Conservation (phyloP, 2,329 filamentous ascomycete species). For the Claviceps paspali region DNA sequence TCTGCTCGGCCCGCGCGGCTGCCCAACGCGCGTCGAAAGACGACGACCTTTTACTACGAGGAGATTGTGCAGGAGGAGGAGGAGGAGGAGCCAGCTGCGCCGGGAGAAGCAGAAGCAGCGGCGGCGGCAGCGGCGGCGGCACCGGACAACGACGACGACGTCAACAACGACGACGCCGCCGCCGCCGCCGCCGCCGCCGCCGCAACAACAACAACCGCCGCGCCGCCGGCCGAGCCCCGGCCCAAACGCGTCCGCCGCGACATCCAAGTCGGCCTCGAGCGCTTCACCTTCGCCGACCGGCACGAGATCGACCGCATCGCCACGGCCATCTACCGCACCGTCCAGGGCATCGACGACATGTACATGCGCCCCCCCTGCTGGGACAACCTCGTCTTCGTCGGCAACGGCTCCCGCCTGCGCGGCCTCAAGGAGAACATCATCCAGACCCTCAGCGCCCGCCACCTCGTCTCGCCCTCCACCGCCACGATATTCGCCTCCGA, state of each 20-base stretch:
- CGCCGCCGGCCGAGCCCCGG: constrained; percentile 31
- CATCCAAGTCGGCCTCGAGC: constrained; percentile 63
- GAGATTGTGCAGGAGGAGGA: constrained; percentile 48
- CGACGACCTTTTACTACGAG: constrained; percentile 60
- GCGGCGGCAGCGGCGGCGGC: no score
- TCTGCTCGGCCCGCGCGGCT: constrained; percentile 43
- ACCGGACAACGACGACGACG: no score
- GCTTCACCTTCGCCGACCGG: constrained; percentile 54
- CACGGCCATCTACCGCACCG: constrained; percentile 65
- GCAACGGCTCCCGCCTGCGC: constrained; percentile 59
- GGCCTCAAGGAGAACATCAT: constrained; percentile 85
- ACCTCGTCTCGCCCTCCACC: constrained; percentile 80
- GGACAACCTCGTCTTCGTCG: constrained; percentile 84
- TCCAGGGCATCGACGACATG: constrained; percentile 70
- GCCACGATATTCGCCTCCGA: constrained; percentile 96
- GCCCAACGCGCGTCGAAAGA: constrained; percentile 56
- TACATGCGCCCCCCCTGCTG: constrained; percentile 76
- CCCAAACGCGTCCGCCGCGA: constrained; percentile 47
- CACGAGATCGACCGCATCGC: constrained; percentile 71
- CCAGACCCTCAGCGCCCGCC: constrained; percentile 62
- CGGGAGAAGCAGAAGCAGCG: no score
- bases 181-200: no score
- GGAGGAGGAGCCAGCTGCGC: no score
- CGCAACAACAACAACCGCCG: no score
- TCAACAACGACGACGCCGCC: no score